phyloP scores from a whole-genome alignment of 1,139 yeast species.

The Geotrichum histeridarum region DNA sequence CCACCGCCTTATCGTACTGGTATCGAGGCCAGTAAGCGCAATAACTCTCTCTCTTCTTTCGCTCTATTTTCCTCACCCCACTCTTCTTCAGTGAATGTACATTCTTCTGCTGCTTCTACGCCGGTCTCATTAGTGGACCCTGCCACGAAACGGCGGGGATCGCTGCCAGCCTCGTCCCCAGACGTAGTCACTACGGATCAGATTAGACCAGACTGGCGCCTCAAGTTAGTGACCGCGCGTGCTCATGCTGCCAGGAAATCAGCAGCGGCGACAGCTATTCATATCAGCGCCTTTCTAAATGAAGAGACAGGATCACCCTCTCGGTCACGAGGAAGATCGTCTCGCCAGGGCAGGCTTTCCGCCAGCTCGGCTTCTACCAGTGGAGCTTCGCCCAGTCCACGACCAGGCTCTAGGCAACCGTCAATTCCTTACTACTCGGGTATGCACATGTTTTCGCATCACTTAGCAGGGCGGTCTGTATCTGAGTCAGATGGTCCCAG shows the following conservation, averaged over 20 bases:
- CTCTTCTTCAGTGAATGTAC: neutral
- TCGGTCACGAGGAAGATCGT: too few relatives aligned
- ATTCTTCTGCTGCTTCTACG: too few relatives aligned
- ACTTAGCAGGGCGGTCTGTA: neutral
- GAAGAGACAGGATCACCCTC: too few relatives aligned
- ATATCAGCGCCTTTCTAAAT: conserved; percentile 60
- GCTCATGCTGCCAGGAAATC: conserved; percentile 76
- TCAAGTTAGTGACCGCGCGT: conserved; percentile 63
- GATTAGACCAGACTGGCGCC: conserved; percentile 92
- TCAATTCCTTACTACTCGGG: too few relatives aligned
- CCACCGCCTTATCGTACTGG: conserved; percentile 48
- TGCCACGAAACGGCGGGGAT: conserved; percentile 23
- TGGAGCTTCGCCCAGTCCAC: too few relatives aligned
- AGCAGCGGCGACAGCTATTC: conserved; percentile 92
- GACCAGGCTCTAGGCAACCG: too few relatives aligned
- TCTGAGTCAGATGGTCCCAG: neutral
- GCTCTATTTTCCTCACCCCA: neutral
- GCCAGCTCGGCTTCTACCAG: too few relatives aligned
- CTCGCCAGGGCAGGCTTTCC: too few relatives aligned
- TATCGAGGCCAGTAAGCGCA: conserved; percentile 18
- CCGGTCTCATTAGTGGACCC: neutral
- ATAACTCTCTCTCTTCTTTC: neutral
- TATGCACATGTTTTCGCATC: neutral
- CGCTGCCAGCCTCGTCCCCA: conserved; percentile 35
- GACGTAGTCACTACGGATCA: conserved; percentile 71